Percentiles rank a stretch among this genome's conserved stretches.
phyloP scores from a whole-genome alignment of 2,329 filamentous ascomycete genomes.

The Fusarium abutilonis region DNA sequence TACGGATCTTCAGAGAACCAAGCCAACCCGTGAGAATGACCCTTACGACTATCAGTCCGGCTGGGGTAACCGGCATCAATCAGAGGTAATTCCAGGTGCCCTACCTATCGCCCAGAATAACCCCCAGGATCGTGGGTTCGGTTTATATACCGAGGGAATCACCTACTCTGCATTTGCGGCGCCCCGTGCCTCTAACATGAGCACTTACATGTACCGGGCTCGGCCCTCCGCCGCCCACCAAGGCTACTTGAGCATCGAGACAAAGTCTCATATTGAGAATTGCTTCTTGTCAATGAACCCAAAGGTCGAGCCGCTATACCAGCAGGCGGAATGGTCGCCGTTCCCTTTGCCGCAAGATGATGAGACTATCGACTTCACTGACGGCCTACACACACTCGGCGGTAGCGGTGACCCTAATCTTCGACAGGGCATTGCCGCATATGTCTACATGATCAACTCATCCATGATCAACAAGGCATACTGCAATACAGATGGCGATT shows the following conservation, averaged over 20 bases:
- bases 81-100: constrained; percentile 20
- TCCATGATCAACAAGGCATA: constrained; percentile 15
- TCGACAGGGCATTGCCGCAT: constrained; percentile 8
- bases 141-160: constrained; percentile 28
- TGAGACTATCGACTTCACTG: constrained; percentile 12
- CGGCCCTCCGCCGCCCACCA: constrained; percentile 20
- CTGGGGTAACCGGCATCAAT: constrained; percentile 25
- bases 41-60: constrained; percentile 22
- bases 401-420: constrained; percentile 22
- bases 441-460: constrained; percentile 19
- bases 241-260: constrained; percentile 3
- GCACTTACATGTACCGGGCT: constrained; percentile 23
- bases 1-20: constrained; percentile 23
- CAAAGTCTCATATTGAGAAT: constrained; percentile 23
- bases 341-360: constrained; percentile 11
- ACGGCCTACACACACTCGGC: constrained; percentile 18
- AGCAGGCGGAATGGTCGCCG: constrained; percentile 23
- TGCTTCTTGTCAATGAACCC: constrained; percentile 21
- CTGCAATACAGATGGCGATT: constrained; percentile 24
- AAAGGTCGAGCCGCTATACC: constrained; percentile 6
- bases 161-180: constrained; percentile 31
- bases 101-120: constrained; percentile 24
- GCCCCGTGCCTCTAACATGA: constrained; percentile 9
- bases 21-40: constrained; percentile 25
- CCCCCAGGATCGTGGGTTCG: constrained; percentile 18